Base-by-base conservation (phyloP, 2,329 filamentous ascomycete genomes). In the Septoria petroselini region DNA sequence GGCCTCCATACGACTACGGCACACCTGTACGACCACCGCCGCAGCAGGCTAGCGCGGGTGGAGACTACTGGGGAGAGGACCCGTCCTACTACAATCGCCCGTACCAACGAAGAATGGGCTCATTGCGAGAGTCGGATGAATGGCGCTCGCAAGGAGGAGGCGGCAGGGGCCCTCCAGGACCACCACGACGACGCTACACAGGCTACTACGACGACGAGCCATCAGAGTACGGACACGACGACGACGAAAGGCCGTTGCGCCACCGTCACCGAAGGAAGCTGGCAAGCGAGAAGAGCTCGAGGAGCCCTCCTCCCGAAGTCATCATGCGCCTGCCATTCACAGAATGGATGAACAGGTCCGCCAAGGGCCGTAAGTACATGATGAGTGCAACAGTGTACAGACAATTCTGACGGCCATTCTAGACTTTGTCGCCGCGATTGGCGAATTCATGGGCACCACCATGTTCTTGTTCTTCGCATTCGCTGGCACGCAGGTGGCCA, bases 401-500 rank as follows among this genome's bases (percentile, higher is more conserved):
- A 4, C 18, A 11, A 11, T 25, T 34, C 57, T 53, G 48, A 55
- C 45, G 11, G 11, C 5, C 6, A 3, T 3, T 9, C 7, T 46
- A 62, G 60, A 67, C 25, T 64, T 66, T 42, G 56, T 67, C 4
- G 64, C 66, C n/a, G 60, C 61, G 38, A 53, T 57, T 5, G 68
- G 68, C 42, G 72, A 74, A 46, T 73, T 71, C 48, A 69, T 73
- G 19, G 72, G 71, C 19, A 74, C 71, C 0, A 69, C 70, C 14
- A 69, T 74, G 60, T 74, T 75, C 49, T 65, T 75, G 34, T 74
- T 71, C 66, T 73, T 75, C 49, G 72, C 72, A 12, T 70, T 75
- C 40, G 64, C 66, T 0, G 72, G 70, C 3, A 72, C 71, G 0
- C 72, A 74, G 52, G 71, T 74, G 11, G 71, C 72, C 17, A 74